Conservation (phyloP, 2,329 filamentous ascomycete species). For the Clarireedia homoeocarpa region DNA sequence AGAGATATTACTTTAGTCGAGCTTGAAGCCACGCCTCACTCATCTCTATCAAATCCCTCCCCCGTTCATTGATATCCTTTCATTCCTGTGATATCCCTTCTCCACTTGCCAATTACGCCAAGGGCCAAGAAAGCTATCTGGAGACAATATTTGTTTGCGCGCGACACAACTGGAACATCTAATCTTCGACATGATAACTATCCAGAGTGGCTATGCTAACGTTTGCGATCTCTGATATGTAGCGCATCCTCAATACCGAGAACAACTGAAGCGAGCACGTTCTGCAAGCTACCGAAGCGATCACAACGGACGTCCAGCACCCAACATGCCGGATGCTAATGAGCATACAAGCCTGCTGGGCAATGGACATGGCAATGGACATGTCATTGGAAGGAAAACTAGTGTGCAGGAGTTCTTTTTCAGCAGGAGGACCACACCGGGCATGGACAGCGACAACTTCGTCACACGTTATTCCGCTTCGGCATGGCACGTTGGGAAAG, state of each 20-base stretch:
- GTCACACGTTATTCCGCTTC: slow-evolving; percentile 19
- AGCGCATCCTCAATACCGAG: slow-evolving; percentile 16
- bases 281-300: background rate
- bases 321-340: slow-evolving; percentile 2
- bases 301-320: background rate
- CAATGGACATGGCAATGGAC: slow-evolving; percentile 9
- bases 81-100: background rate
- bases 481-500: slow-evolving; percentile 22
- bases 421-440: slow-evolving; percentile 21
- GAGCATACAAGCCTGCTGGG: slow-evolving; percentile 19
- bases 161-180: slow-evolving; percentile 3
- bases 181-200: slow-evolving; percentile 5
- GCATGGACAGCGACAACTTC: slow-evolving; percentile 21
- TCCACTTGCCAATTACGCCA: background rate
- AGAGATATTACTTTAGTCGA: background rate
- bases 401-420: slow-evolving; percentile 21
- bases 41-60: background rate
- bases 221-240: slow-evolving; percentile 11
- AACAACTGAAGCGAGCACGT: slow-evolving; percentile 10
- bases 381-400: slow-evolving; percentile 4
- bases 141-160: background rate
- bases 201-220: slow-evolving; percentile 10
- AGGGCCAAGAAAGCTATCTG: background rate
- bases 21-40: slow-evolving; percentile 2
- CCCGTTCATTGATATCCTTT: background rate